phyloP scores from a whole-genome alignment of 2,329 filamentous ascomycete genomes.

The Arthrobotrys pseudoclavata region DNA sequence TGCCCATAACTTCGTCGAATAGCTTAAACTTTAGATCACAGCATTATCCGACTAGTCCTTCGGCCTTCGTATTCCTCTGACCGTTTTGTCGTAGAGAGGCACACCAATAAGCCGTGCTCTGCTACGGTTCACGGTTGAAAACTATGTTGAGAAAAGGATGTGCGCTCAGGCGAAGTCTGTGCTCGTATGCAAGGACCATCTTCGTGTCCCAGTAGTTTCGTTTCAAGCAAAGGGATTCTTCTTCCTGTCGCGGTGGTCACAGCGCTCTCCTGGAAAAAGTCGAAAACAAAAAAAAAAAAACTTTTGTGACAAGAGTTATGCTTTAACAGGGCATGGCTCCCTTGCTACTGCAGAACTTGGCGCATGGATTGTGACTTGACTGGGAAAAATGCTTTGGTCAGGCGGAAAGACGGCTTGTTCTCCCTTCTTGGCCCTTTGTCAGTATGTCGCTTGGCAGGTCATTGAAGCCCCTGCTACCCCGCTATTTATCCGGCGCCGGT shows the following conservation, averaged over 20 bases:
- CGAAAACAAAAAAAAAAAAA: slow-evolving; percentile 19
- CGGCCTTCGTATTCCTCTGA: slow-evolving; percentile 43
- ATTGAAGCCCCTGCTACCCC: slow-evolving; percentile 44
- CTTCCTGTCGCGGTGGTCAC: slow-evolving; percentile 38
- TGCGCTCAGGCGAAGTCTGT: slow-evolving; percentile 57
- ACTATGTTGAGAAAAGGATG: slow-evolving; percentile 25
- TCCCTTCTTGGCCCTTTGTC: slow-evolving; percentile 43
- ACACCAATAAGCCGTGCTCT: slow-evolving; percentile 39
- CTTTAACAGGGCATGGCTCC: slow-evolving; percentile 22
- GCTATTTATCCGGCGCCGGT: slow-evolving; percentile 60
- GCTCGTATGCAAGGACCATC: slow-evolving; percentile 60
- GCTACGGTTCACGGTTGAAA: slow-evolving; percentile 24
- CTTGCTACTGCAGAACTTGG: slow-evolving; percentile 43
- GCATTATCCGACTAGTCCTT: too few relatives aligned
- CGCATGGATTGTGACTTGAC: slow-evolving; percentile 36
- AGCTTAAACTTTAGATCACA: not conserved
- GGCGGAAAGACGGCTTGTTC: slow-evolving; percentile 57
- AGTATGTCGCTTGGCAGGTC: slow-evolving; percentile 40
- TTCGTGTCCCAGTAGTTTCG: slow-evolving; percentile 48
- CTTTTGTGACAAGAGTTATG: slow-evolving; percentile 26
- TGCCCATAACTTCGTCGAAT: not conserved
- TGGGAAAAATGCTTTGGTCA: slow-evolving; percentile 50
- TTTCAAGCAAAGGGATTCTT: slow-evolving; percentile 36
- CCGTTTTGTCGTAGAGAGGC: slow-evolving; percentile 40
- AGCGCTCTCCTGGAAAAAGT: slow-evolving; percentile 54